Evolutionary conservation across 441 rosid species (phyloP).

Genomic region (Gossypium davidsonii): DNA sequence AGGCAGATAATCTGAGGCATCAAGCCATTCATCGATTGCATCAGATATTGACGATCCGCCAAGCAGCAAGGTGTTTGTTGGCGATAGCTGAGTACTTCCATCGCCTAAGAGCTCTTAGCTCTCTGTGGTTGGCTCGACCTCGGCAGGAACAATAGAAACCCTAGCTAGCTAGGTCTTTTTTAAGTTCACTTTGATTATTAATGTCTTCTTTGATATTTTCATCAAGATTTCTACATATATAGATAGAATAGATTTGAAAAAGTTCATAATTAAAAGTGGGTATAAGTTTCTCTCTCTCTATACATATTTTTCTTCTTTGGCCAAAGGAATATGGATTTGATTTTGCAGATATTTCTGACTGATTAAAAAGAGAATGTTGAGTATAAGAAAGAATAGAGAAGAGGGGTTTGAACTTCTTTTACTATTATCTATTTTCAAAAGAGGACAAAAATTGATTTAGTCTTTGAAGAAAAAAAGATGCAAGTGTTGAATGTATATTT

Average conservation of each 20-base stretch:
- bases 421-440: too few species aligned
- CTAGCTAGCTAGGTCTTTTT: conserved; percentile 22
- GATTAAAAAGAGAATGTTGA: background rate
- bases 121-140: conserved; percentile 93
- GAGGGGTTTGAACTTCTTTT: background rate
- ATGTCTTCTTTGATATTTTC: background rate
- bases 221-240: conserved; percentile 1
- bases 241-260: conserved; percentile 20
- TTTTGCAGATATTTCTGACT: conserved; percentile 30
- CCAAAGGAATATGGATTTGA: background rate
- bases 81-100: conserved; percentile 81
- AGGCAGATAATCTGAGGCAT: conserved; percentile 94
- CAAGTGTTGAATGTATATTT: too few species aligned
- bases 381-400: background rate
- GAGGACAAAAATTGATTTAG: too few species aligned
- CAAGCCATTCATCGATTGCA: conserved; percentile 72
- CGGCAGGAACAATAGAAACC: conserved; percentile 53
- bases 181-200: conserved; percentile 8
- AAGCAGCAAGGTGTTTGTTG: conserved; percentile 77
- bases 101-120: conserved; percentile 89
- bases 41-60: conserved; percentile 70
- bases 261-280: background rate
- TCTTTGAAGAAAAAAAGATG: too few species aligned
- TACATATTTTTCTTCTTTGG: background rate
- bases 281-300: conserved; percentile 15